These are phyloP conservation scores for Boletus sensibilis DNA, from an alignment of 768 basidiomycete genomes.

Conservation along the genomic window DNA sequence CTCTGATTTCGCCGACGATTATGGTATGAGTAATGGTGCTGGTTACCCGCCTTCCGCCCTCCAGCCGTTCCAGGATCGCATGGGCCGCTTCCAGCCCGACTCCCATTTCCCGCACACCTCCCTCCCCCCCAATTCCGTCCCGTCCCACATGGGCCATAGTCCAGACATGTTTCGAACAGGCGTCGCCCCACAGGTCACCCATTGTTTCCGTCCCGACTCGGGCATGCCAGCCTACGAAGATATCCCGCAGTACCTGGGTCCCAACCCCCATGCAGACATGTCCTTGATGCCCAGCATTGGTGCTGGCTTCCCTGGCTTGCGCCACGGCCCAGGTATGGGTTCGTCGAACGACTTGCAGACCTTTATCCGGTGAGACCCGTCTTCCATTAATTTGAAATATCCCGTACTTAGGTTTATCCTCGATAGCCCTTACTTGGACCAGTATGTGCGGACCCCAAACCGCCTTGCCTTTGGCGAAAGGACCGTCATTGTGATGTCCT, in stretches of 20 bases:
- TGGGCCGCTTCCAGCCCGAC: conserved; percentile 56
- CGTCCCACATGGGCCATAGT: conserved; percentile 50
- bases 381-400: conserved; percentile 19
- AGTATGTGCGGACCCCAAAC: conserved; percentile 82
- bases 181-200: conserved; percentile 71
- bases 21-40: conserved; percentile 46
- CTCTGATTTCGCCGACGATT: conserved; percentile 65
- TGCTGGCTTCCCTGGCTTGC: conserved; percentile 62
- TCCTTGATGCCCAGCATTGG: conserved; percentile 62
- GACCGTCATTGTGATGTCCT: conserved; percentile 96
- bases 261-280: conserved; percentile 54
- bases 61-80: conserved; percentile 59
- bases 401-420: conserved; percentile 12
- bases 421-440: conserved; percentile 73
- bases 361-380: conserved; percentile 63
- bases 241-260: conserved; percentile 54
- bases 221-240: conserved; percentile 55
- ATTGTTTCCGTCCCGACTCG: conserved; percentile 53
- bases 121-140: conserved; percentile 39
- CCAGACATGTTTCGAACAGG: conserved; percentile 59
- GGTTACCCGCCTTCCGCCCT: conserved; percentile 50
- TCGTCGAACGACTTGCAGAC: conserved; percentile 73
- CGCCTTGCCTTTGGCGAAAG: conserved; percentile 89
- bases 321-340: conserved; percentile 56
- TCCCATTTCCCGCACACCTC: conserved; percentile 48